phyloP scores from a whole-genome alignment of 2,329 filamentous ascomycete species.

The Nemania sp. region DNA sequence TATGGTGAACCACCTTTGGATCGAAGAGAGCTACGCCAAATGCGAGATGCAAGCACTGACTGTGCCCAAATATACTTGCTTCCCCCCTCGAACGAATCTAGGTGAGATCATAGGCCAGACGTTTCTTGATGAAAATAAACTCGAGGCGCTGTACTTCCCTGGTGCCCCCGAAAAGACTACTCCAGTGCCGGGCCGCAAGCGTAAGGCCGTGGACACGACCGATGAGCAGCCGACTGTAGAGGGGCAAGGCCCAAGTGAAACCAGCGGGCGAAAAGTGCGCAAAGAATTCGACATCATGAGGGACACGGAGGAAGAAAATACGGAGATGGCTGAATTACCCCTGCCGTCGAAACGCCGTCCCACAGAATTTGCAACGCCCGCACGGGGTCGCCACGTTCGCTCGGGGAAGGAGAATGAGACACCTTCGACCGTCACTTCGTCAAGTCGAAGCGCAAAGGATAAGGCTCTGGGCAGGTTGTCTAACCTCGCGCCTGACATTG shows the following conservation, averaged over 20 bases:
- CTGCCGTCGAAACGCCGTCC: conserved; percentile 37
- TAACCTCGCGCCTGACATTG: conserved; percentile 79
- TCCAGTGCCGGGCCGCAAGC: conserved; percentile 52
- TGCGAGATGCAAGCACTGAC: conserved; percentile 77
- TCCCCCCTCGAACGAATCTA: conserved; percentile 86
- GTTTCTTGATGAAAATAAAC: conserved; percentile 66
- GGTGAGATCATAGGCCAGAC: conserved; percentile 93
- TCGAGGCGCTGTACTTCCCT: conserved; percentile 70
- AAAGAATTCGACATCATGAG: conserved; percentile 51
- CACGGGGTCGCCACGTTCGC: conserved; percentile 53
- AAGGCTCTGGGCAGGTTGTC: conserved; percentile 80
- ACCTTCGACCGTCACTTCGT: conserved; percentile 67
- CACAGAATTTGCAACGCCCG: conserved; percentile 56
- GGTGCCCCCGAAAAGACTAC: conserved; percentile 58
- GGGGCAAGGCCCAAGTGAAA: conserved; percentile 53
- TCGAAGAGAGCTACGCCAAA: conserved; percentile 95
- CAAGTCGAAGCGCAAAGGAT: conserved; percentile 85
- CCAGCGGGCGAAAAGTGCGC: conserved; percentile 47
- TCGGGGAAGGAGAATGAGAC: conserved; percentile 83
- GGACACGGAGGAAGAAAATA: conserved; percentile 47
- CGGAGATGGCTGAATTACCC: conserved; percentile 41
- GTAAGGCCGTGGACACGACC: conserved; percentile 54
- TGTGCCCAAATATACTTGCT: conserved; percentile 78
- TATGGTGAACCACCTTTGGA: conserved; percentile 93
- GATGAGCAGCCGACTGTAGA: conserved; percentile 55